Evolutionary conservation across 2,329 filamentous ascomycete genomes (phyloP).

Genomic region (Fusarium caatingaense): DNA sequence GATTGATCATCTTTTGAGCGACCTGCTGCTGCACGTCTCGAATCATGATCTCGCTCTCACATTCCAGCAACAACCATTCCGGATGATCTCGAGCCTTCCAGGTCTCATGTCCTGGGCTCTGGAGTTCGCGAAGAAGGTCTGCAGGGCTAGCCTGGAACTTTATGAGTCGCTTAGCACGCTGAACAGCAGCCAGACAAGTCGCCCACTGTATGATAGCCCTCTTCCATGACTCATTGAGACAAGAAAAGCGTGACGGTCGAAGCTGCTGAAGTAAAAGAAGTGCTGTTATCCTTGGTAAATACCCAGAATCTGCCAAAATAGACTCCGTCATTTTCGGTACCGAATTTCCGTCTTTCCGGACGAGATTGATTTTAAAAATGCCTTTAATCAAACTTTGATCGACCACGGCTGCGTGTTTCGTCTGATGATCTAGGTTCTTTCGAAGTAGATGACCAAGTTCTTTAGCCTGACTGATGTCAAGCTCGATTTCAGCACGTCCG

Average conservation of each 20-base stretch:
- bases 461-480: background rate
- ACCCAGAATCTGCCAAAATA: background rate
- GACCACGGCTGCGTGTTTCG: background rate
- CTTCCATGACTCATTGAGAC: constrained; percentile 51
- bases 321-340: background rate
- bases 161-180: constrained; percentile 58
- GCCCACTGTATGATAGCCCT: constrained; percentile 54
- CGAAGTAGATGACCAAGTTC: background rate
- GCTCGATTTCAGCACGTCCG: background rate
- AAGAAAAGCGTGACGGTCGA: constrained; percentile 40
- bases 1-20: constrained; percentile 65
- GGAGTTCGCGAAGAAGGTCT: constrained; percentile 56
- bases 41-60: constrained; percentile 72
- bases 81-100: constrained; percentile 66
- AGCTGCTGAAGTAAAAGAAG: constrained; percentile 53
- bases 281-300: constrained; percentile 48
- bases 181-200: constrained; percentile 53
- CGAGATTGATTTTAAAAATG: too few species aligned
- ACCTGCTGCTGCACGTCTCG: constrained; percentile 69
- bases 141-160: constrained; percentile 31
- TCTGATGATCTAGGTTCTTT: background rate
- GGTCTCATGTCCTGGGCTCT: constrained; percentile 65
- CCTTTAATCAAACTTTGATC: background rate
- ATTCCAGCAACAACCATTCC: constrained; percentile 72
- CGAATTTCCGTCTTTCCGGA: too few species aligned